Evolutionary conservation across 768 basidiomycete genomes (phyloP), one percentile per base, ranked within the genome.

Genomic region (Kwoniella botswanensis): DNA sequence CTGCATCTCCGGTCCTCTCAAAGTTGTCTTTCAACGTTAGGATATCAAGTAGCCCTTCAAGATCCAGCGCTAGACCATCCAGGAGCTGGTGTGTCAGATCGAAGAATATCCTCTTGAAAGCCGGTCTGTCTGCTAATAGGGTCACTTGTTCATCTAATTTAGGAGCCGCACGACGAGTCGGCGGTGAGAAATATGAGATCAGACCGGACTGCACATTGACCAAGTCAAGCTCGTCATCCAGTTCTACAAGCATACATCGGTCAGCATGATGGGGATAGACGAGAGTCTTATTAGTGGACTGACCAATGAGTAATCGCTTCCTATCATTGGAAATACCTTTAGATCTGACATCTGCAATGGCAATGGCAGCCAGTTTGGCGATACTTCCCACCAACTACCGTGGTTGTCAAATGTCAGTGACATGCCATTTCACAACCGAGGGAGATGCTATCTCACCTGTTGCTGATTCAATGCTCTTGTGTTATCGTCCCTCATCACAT

Each of bases 161-260:
- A 9, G 52, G 10, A 4, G 52, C 41, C 0, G 15, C 26, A 2
- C 42, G 52, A 26, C 65, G 65, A 6, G 41, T 42, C 61, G 42
- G 18, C 44, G 70, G 17, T 29, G 67, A 15, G 24, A 58, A 26
- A 54, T 91, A 88, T 4, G 88, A 85, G 6, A 89, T 72, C 2
- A 98, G 84, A 3, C 86, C 86, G 75, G 91, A 88, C 74, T 96
- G 94, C 2, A 96, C 90, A 67, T 90, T 90, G 74, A 97, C 87
- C 71, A 95, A 90, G 83, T 98, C 93, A 60, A 98, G 87, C 29
- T 88, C 89, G 75, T 94, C 90, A 76, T 98, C 93, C 86, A 94
- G 91, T 2, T 87, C 93, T 94, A 73, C 0, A 54, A 15, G 13
- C 13, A 24, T 7, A 41, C 5, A 18, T 56, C 54, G 41, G 42